Evolutionary conservation across 768 basidiomycete species (phyloP).

Genomic region (Dictyophora rubrovolvata): DNA sequence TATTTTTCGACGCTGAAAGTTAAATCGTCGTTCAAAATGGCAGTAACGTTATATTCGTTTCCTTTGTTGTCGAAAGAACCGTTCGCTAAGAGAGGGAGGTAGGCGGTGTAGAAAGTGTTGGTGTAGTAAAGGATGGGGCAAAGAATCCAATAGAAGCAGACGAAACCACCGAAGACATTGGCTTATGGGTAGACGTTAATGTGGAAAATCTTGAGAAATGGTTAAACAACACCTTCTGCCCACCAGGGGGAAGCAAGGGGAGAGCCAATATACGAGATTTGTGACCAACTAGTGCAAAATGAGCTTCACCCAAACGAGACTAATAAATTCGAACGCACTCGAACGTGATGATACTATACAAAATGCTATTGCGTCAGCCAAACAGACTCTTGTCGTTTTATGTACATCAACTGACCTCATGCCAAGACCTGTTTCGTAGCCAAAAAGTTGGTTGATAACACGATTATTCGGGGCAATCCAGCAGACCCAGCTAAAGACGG

Average conservation of each 20-base stretch:
- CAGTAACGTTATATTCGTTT: constrained; percentile 46
- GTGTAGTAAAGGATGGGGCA: constrained; percentile 41
- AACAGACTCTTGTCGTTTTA: neutral
- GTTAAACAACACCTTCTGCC: constrained; percentile 10
- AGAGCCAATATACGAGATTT: constrained; percentile 57
- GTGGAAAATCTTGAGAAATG: neutral
- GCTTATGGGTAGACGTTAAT: constrained; percentile 24
- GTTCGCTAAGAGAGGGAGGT: constrained; percentile 45
- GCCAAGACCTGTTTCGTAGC: constrained; percentile 26
- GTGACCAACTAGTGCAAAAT: constrained; percentile 13
- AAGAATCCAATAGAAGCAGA: constrained; percentile 67
- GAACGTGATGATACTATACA: constrained; percentile 5
- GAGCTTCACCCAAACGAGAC: too few relatives aligned
- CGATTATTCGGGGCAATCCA: constrained; percentile 67
- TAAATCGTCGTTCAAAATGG: constrained; percentile 47
- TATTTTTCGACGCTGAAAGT: constrained; percentile 59
- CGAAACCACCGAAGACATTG: constrained; percentile 55
- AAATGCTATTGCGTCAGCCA: neutral
- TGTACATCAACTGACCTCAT: constrained; percentile 4
- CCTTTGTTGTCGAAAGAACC: constrained; percentile 70
- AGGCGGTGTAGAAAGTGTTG: constrained; percentile 29
- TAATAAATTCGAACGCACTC: neutral
- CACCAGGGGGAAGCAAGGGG: constrained; percentile 68
- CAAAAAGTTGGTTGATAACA: constrained; percentile 64
- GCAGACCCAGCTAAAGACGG: constrained; percentile 34